Base-by-base conservation (phyloP, 1,284 basidiomycete species). In the Exobasidium rhododendri region DNA sequence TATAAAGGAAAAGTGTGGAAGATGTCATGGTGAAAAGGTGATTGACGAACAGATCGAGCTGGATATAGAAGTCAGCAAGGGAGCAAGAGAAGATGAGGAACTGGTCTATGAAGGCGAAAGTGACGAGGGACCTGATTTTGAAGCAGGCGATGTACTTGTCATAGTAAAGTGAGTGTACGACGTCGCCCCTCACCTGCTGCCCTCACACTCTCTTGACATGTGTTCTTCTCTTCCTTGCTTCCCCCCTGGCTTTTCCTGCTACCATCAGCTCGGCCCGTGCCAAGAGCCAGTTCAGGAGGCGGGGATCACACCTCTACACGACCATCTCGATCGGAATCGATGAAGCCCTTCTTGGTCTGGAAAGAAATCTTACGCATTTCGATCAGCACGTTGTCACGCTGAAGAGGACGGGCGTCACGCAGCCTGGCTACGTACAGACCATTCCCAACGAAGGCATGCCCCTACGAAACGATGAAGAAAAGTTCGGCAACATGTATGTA, bases 311-410 rank as follows among this genome's bases (percentile, higher is more conserved):
- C 46, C 66, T 79, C 26, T 79, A 79, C 67, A 68, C 64, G 30
- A 73, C 70, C 6, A 40, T 70, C 2, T 60, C 75, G 2, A 66
- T 79, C 29, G 67, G 70, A n/a, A 67, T 79, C 14, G 62, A 61
- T 13, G 76, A 79, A n/a, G 77, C 77, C 0, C 50, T 79, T 28
- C 60, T 79, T 0, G 77, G 77, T 26, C 77, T 79, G 50, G 64
- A 72, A 32, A 68, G 71, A 31, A 68, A 66, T 24, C 14, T 78
- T 29, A 63, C 66, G 1, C 77, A 79, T 60, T 69, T 76, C 57
- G 77, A 79, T 59, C 73, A 69, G 7, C 73, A 72, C 29, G 64
- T 61, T 3, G 50, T 79, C 31, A 66, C 62, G 11, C 22, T 79
- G 28, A 60, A 58, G 29, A 68, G 77, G 20, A 58, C 63, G 20